Evolutionary conservation across 192 early-diverging fungal genomes (phyloP), one percentile per base, ranked within the genome.

Genomic region (Powellomyces hirtus): DNA sequence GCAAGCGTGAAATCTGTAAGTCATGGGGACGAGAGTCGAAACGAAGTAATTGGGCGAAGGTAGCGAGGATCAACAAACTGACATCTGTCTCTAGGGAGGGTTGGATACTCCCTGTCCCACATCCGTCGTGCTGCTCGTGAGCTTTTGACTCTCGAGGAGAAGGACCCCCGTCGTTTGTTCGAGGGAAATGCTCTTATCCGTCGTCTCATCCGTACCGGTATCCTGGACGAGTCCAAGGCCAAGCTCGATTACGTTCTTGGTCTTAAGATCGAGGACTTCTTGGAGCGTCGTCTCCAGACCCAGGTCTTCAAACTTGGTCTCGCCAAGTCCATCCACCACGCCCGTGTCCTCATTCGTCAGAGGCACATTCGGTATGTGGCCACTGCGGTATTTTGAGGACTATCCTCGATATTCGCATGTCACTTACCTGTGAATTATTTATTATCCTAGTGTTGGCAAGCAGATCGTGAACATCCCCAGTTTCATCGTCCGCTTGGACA

Each of bases 61-160:
- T n/a, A n/a, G n/a, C n/a, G n/a, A n/a, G n/a, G n/a, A n/a, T n/a
- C n/a, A n/a, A n/a, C n/a, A n/a, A n/a, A n/a, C n/a, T n/a, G n/a
- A n/a, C n/a, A n/a, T n/a, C n/a, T n/a, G n/a, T n/a, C n/a, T n/a
- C n/a, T n/a, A 64, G 62, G 91, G 91, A 89, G 96, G 78, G 91
- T 98, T 59, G 93, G 91, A 71, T 90, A 88, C 82, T 92, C 92
- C 72, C 89, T 98, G 71, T 98, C 96, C 84, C 96, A 97, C 85
- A 96, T 98, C 75, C 96, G 96, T 88, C 96, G 96, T 97, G 96
- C 96, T 68, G 96, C 96, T 71, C 94, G 96, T 96, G 95, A 98
- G 84, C 91, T 98, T 67, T 86, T 98, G 72, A 97, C 92, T 62
- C 86, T 97, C 62, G 93, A 96, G 62, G 89, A 88, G 76, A 96